Percentiles rank a stretch among this genome's conserved stretches.
Evolutionary conservation across 805 yeast species (phyloP).

Genomic region (Candida easanensis): DNA sequence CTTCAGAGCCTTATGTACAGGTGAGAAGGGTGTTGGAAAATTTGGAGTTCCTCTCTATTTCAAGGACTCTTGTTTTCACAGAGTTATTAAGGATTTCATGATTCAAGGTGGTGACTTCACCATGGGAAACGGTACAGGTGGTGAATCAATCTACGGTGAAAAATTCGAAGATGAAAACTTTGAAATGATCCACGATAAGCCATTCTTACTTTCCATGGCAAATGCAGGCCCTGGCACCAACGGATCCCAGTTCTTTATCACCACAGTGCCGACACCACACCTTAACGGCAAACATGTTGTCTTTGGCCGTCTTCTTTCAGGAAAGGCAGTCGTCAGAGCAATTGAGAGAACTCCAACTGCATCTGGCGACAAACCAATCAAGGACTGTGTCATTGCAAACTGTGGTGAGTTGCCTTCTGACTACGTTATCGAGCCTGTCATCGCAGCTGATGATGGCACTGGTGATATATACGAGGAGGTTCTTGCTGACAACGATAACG

Average conservation of each 20-base stretch:
- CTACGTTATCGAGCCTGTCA: constrained; percentile 43
- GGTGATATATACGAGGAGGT: constrained; percentile 82
- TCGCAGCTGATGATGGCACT: constrained; percentile 65
- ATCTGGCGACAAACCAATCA: constrained; percentile 65
- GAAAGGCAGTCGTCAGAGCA: constrained; percentile 75
- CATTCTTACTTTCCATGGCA: constrained; percentile 93
- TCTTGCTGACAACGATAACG: constrained; percentile 68
- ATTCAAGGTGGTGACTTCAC: constrained; percentile 94
- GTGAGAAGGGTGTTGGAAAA: constrained; percentile 69
- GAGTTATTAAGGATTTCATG: constrained; percentile 88
- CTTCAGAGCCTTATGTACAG: constrained; percentile 85
- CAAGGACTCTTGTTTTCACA: constrained; percentile 88
- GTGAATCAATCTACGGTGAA: constrained; percentile 80
- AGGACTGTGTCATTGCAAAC: constrained; percentile 67
- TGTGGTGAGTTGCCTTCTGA: constrained; percentile 76
- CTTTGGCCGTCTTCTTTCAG: constrained; percentile 83
- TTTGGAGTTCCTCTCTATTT: constrained; percentile 67
- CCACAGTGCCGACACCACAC: constrained; percentile 92
- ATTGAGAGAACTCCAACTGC: constrained; percentile 72
- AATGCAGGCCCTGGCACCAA: constrained; percentile 95
- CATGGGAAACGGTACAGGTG: constrained; percentile 71
- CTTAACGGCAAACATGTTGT: constrained; percentile 95
- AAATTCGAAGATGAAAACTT: constrained; percentile 92
- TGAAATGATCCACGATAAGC: constrained; percentile 68
- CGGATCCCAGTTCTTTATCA: constrained; percentile 93